Base-by-base conservation (phyloP, 768 basidiomycete species). In the Amanita pseudoporphyria region DNA sequence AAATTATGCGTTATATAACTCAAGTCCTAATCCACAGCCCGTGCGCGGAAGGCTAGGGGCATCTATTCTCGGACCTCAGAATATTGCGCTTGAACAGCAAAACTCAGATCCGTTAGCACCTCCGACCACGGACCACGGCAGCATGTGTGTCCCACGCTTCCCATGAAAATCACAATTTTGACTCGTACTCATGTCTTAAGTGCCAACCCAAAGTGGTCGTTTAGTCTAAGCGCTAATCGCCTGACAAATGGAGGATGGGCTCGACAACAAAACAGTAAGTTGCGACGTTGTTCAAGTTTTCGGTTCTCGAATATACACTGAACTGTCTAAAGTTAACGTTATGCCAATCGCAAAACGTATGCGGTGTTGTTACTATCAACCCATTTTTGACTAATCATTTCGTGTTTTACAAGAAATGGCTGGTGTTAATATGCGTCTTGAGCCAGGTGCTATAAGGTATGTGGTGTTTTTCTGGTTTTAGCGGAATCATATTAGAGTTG, bases 201-300 rank as follows among this genome's bases (percentile, higher is more conserved):
- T 1, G 40, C 52, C 6, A 78, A 79, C 52, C 69, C 72, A 21
- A 78, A 79, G 58, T 80, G 79, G 79, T 71, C 79, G 0, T 77
- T 79, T 58, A 61, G 62, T 51, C 57, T 79, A 36, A 78, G 76
- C 48, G 73, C 73, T 56, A 79, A 77, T 53, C 71, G 76, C n/a
- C 59, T 82, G 13, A 72, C 73, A 51, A 70, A 70, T 0, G 79
- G 79, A 10, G 79, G 79, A 0, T 82, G 79, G 79, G 76, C 77
- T 22, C 68, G 79, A 36, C 70, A 79, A 55, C 67, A 79, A 60
- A 78, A 78, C 47, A 57, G 76, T 75, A 42, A 12, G 68, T 32
- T 12, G n/a, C 9, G 5, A 19, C 46, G 19, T 24, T 1, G 18
- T n/a, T n/a, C n/a, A 16, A 42, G 46, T 7, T 31, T 12, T 12